A percentile compares a stretch with the other conserved stretches of the same genome.
These are phyloP conservation scores for Calophaca sinica DNA, from an alignment of 306 rosid genomes.

Conservation along the genomic window DNA sequence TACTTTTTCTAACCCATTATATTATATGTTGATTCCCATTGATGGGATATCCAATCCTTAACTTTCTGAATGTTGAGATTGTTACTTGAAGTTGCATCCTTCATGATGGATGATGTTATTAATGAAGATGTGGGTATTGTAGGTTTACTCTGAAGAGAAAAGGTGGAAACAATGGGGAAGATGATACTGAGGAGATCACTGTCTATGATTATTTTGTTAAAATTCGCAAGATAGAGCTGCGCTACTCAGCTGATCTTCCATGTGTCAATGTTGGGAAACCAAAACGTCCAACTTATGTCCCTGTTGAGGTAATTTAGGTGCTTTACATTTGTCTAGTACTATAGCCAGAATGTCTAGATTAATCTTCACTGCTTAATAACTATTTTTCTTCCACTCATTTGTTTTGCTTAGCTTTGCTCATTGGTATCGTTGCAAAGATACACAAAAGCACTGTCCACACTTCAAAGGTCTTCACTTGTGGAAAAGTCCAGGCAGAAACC, in stretches of 20 bases:
- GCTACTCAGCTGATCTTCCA: constrained; percentile 76
- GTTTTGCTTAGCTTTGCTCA: constrained; percentile 65
- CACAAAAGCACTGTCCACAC: constrained; percentile 79
- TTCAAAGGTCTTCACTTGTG: constrained; percentile 83
- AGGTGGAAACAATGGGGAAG: constrained; percentile 55
- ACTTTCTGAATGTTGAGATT: background rate
- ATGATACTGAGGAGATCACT: constrained; percentile 63
- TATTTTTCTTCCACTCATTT: background rate
- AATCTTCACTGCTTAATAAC: background rate
- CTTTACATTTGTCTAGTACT: background rate
- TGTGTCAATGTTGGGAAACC: constrained; percentile 97
- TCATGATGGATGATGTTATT: background rate
- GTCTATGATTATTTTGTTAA: constrained; percentile 87
- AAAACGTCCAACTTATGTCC: constrained; percentile 83
- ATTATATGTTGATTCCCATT: background rate
- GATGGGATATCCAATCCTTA: background rate
- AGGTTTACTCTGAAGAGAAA: constrained; percentile 75
- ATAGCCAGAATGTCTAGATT: background rate
- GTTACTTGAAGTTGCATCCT: background rate
- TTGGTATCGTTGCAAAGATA: constrained; percentile 89
- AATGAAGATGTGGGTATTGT: background rate
- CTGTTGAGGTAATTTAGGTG: constrained; percentile 71
- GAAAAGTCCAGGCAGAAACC: constrained; percentile 98
- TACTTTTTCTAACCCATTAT: constrained; percentile 25
- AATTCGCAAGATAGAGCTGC: constrained; percentile 61